Conservation (phyloP, 169 alveolate genomes). For the Plasmodium falciparum region DNA sequence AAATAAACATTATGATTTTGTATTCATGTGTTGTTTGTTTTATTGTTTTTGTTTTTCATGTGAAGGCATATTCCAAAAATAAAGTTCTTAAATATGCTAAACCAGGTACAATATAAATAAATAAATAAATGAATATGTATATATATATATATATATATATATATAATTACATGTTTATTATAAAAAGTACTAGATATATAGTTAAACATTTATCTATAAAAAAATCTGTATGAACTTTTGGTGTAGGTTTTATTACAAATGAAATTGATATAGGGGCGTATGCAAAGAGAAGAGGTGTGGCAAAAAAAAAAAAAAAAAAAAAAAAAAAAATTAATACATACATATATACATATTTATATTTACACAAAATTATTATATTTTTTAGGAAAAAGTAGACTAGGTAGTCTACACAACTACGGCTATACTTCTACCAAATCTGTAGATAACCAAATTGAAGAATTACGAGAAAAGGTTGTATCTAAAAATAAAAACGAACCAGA, state of each 20-base stretch:
- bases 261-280: constrained; percentile 4
- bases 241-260: constrained; percentile 13
- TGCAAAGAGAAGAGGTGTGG: constrained; percentile 3
- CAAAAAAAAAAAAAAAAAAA: not conserved
- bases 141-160: not conserved
- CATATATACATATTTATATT: not conserved
- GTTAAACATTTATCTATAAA: too few species aligned
- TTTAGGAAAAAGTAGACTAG: constrained; percentile 28
- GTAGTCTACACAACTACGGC: constrained; percentile 33
- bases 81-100: not conserved
- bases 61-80: constrained; percentile 9
- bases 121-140: not conserved
- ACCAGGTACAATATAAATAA: constrained; percentile 8
- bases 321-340: too few species aligned
- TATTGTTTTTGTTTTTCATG: constrained; percentile 8
- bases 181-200: too few species aligned
- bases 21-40: constrained; percentile 6
- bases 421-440: constrained; percentile 19
- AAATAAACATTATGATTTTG: constrained; percentile 12
- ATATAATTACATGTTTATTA: not conserved
- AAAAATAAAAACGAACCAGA: constrained; percentile 59
- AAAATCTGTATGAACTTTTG: not conserved
- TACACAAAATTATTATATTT: not conserved
- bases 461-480: constrained; percentile 18
- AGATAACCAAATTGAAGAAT: constrained; percentile 39